Conservation (phyloP, 2,329 filamentous ascomycete species). For the Chrysoporthe puriensis region DNA sequence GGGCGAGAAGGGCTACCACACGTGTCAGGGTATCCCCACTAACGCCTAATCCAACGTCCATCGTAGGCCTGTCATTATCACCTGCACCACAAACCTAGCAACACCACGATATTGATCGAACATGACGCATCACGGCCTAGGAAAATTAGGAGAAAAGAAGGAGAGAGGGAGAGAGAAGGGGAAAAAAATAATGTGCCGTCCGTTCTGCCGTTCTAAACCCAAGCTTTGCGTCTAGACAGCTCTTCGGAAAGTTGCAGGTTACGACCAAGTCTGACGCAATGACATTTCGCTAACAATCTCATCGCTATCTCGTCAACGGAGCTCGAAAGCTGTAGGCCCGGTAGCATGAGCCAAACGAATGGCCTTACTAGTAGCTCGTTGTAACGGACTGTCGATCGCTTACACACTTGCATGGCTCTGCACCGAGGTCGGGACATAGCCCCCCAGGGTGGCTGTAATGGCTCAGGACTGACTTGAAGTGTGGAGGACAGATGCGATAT, state of each 20-base stretch:
- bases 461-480: background rate
- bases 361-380: no score
- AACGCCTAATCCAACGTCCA: background rate
- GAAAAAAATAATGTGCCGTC: background rate
- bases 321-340: no score
- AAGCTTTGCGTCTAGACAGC: no score
- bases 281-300: no score
- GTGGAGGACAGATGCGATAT: background rate
- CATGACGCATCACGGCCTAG: background rate
- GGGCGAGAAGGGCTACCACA: conserved; percentile 4
- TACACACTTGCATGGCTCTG: background rate
- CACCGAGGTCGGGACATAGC: no score
- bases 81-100: background rate
- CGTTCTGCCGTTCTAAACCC: no score
- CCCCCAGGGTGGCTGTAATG: background rate
- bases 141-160: background rate
- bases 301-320: no score
- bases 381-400: background rate
- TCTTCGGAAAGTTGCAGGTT: no score
- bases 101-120: background rate
- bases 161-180: background rate
- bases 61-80: background rate
- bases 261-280: no score
- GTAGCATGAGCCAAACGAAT: no score
- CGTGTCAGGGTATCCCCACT: background rate